phyloP scores from a whole-genome alignment of 108 stramenopile species.

The Schizochytrium sp. region DNA sequence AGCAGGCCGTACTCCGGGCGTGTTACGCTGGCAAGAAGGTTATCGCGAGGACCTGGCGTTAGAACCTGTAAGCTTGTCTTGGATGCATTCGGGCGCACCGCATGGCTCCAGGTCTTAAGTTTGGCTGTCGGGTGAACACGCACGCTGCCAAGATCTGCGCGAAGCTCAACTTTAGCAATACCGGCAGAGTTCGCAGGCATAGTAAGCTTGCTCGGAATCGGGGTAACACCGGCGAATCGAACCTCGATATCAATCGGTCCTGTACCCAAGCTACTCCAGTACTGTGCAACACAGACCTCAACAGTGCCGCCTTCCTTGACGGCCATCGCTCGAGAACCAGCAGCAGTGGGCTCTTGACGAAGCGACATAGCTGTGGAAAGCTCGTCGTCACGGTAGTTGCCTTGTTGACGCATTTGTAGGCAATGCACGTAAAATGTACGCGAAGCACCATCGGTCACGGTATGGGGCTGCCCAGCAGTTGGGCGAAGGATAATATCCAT shows the following conservation, averaged over 20 bases:
- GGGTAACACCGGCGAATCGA: constrained; percentile 19
- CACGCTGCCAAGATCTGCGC: constrained; percentile 28
- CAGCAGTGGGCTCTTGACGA: constrained; percentile 63
- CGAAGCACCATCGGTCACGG: constrained; percentile 16
- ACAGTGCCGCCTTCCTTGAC: constrained; percentile 66
- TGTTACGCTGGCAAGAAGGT: constrained; percentile 53
- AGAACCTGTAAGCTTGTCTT: not conserved
- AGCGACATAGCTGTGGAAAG: constrained; percentile 68
- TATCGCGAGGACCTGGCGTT: constrained; percentile 62
- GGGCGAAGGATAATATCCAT: constrained; percentile 63
- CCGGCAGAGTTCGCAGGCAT: not conserved
- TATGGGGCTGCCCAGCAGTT: not conserved
- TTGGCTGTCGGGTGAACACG: constrained; percentile 34
- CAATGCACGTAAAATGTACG: constrained; percentile 71
- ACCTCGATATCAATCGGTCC: constrained; percentile 48
- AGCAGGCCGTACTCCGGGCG: constrained; percentile 65
- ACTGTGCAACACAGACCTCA: constrained; percentile 73
- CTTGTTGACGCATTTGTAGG: constrained; percentile 72
- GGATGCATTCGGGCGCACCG: not conserved
- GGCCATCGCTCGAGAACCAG: constrained; percentile 62
- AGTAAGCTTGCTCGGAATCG: not conserved
- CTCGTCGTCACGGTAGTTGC: constrained; percentile 64
- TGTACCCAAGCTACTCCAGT: constrained; percentile 71
- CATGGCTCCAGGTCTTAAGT: constrained; percentile 48
- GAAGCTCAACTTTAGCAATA: constrained; percentile 21